These are phyloP conservation scores for Plantago coronopus DNA, from an alignment of 305 asterid species.

Conservation along the genomic window DNA sequence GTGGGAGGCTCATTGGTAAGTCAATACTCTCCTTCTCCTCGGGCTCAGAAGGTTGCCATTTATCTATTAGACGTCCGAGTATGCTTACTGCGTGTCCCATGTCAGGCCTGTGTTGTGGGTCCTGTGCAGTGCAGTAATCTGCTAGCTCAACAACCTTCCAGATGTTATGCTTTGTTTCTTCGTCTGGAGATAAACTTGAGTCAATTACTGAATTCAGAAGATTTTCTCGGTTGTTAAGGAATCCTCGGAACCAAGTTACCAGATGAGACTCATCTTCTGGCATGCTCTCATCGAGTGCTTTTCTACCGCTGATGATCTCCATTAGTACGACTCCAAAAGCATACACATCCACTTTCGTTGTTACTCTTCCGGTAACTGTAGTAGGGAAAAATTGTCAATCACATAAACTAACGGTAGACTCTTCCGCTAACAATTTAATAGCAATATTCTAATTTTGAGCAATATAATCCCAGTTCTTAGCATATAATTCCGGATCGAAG, in stretches of 20 bases:
- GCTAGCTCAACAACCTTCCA: slow-evolving; percentile 67
- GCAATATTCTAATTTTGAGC: no score
- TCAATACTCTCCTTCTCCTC: no score
- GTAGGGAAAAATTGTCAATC: slow-evolving; percentile 2
- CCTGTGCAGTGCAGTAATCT: slow-evolving; percentile 73
- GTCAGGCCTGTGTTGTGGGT: slow-evolving; percentile 65
- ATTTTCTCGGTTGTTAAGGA: no score
- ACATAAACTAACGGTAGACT: no score
- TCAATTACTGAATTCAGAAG: no score
- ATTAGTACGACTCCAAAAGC: slow-evolving; percentile 85
- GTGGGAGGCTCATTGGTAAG: slow-evolving; percentile 51
- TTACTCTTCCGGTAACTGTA: slow-evolving; percentile 87
- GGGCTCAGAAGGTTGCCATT: no score
- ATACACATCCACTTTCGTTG: slow-evolving; percentile 72
- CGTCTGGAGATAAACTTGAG: no score
- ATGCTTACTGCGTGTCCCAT: slow-evolving; percentile 77
- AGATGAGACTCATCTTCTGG: slow-evolving; percentile 63
- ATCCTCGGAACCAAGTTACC: slow-evolving; percentile 74
- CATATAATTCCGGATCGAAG: no score
- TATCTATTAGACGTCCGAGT: slow-evolving; percentile 55
- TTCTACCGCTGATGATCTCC: slow-evolving; percentile 74
- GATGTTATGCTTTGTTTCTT: no score
- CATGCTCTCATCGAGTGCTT: slow-evolving; percentile 58
- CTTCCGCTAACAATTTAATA: no score
- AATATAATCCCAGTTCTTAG: no score